Evolutionary conservation across 768 basidiomycete genomes (phyloP), one percentile per base, ranked within the genome.

Genomic region (Arthromyces matolae): DNA sequence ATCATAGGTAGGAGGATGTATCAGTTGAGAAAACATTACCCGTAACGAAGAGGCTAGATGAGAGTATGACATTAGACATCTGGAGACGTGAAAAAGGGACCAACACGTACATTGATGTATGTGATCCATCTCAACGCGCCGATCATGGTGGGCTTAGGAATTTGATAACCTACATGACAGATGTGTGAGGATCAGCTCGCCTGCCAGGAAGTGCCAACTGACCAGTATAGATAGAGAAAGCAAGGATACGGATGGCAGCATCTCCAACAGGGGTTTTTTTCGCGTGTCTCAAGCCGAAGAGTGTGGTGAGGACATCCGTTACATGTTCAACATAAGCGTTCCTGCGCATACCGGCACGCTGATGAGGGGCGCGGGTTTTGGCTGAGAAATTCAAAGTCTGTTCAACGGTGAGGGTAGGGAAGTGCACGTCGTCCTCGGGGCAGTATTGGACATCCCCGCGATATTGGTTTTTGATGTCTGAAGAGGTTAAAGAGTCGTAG

Each of bases 351-450:
- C 69, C 71, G 6, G 75, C 48, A 34, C 84, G 78, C 4, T 64
- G 64, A 14, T 68, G 78, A 1, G 90, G 89, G 4, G 79, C 78
- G 22, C 89, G 83, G 13, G 80, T 83, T 52, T 74, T 78, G 0
- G 82, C 74, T 0, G 85, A 83, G 45, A 89, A 87, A 7, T 60
- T 67, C 24, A 96, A 70, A 0, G 89, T 91, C 59, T 91, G 77
- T 36, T 78, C 75, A 28, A 92, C 89, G 3, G 85, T 88, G 12
- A 95, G 75, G 8, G 85, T 86, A 2, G 91, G 85, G 54, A 93
- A 86, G 60, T 92, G 90, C 3, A 88, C 71, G 60, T 94, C 90
- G 56, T 91, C 90, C 67, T 89, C 90, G 0, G 88, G 86, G 50
- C 78, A 84, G 61, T 89, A 92, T 46, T 80, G 78, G 3, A 89